phyloP scores from a whole-genome alignment of 1,139 yeast species.

The Yamadazyma oceani region DNA sequence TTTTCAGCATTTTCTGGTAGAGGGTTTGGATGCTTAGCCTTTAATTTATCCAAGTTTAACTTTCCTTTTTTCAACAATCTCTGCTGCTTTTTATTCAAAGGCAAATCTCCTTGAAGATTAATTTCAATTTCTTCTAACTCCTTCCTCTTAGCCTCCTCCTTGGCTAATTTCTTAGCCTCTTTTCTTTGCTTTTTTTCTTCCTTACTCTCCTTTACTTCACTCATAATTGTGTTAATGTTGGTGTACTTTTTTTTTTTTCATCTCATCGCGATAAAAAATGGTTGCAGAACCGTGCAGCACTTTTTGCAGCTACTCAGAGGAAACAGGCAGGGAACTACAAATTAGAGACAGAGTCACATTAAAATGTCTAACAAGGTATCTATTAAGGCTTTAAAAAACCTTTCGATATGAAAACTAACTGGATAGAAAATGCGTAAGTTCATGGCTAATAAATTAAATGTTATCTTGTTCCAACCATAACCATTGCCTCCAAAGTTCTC shows the following conservation, averaged over 20 bases:
- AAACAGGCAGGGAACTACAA: background rate
- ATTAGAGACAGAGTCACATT: background rate
- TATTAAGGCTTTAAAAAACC: too few species aligned
- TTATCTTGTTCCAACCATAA: constrained; percentile 55
- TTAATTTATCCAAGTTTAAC: constrained; percentile 57
- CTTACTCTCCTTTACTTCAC: constrained; percentile 6
- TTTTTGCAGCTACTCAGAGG: background rate
- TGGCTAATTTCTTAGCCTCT: constrained; percentile 2
- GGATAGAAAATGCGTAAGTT: background rate
- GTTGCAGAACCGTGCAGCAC: background rate
- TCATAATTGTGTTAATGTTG: constrained; percentile 3
- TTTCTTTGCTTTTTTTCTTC: constrained; percentile 10
- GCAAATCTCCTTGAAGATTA: constrained; percentile 73
- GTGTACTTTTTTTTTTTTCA: constrained; percentile 2
- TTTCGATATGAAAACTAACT: too few species aligned
- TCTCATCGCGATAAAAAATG: constrained; percentile 4
- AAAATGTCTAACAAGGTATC: too few species aligned
- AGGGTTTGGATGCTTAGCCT: constrained; percentile 48
- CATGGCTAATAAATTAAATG: background rate
- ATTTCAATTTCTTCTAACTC: constrained; percentile 68
- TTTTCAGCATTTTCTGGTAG: constrained; percentile 31
- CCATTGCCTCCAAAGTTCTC: constrained; percentile 89
- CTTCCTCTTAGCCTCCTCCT: constrained; percentile 5
- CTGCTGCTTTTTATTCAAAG: constrained; percentile 88
- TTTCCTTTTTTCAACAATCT: constrained; percentile 84